Evolutionary conservation across 768 basidiomycete genomes (phyloP), one percentile per base, ranked within the genome.

Genomic region (Naganishia kalamii): DNA sequence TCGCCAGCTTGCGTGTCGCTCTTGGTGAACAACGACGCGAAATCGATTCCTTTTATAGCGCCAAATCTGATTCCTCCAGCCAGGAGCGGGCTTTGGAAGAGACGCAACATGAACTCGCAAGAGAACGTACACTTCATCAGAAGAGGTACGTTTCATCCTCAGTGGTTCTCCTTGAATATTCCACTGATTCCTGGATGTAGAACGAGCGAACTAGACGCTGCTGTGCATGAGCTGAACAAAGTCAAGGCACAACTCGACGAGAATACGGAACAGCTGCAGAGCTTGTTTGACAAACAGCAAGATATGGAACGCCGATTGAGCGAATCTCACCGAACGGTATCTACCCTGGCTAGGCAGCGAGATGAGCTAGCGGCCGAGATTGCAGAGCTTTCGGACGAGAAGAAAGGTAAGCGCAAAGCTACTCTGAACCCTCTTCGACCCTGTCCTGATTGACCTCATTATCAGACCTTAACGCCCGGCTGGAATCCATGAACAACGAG

Each of bases 401-500:
- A 37, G n/a, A 27, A 41, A 40, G 54, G 54, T 57, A n/a, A 57
- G 37, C 40, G 54, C 48, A 30, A 27, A 25, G 6, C 54, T 13
- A 3, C 37, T 23, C 2, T 40, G 35, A 12, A 7, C 35, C 7
- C 30, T 10, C 15, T 21, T n/a, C 29, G 2, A 32, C 21, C 11
- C 11, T 21, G 30, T 35, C 21, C 29, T 19, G 8, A 19, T 21
- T 52, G 32, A 4, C 21, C 50, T 32, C 11, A 21, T 52, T 5
- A 17, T 21, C 19, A 64, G 63, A 52, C 27, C 51, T 64, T 23
- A 52, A 64, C 19, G 40, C 50, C 23, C 40, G 40, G 4, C 41
- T 64, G 37, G 63, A 64, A 57, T 32, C 29, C 21, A 57, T 64
- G 49, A 51, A 64, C 27, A 64, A 43, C 51, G 63, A 64, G n/a